Conservation (phyloP, 163 green algal species). For the Prototheca wickerhamii region DNA sequence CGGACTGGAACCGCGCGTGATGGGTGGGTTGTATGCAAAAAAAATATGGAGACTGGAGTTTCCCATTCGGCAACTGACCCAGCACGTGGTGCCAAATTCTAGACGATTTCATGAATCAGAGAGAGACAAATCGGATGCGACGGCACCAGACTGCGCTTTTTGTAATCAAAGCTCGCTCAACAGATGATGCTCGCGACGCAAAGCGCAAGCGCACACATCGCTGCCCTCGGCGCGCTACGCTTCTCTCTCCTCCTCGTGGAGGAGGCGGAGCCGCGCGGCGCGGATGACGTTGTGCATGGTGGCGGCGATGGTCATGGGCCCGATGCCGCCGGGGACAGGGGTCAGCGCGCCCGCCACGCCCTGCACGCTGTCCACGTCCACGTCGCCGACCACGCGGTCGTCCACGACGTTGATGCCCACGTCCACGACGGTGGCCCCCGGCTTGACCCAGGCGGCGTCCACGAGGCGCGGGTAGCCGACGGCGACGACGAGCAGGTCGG, state of each 20-base stretch:
- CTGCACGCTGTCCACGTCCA: conserved; percentile 30
- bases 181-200: too few species aligned
- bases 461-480: conserved; percentile 51
- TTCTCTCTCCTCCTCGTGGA: too few species aligned
- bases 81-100: too few species aligned
- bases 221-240: too few species aligned
- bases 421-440: conserved; percentile 83
- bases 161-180: too few species aligned
- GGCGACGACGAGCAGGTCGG: conserved; percentile 76
- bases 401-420: conserved; percentile 91
- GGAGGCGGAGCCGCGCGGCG: neutral
- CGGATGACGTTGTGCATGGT: conserved; percentile 77
- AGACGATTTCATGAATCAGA: too few species aligned
- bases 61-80: too few species aligned
- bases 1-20: neutral
- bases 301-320: conserved; percentile 97
- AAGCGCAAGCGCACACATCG: too few species aligned
- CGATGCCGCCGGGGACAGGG: conserved; percentile 87
- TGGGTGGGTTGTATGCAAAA: neutral
- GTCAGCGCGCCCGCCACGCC: conserved; percentile 56
- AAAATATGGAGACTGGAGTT: neutral
- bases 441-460: conserved; percentile 81
- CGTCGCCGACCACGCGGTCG: conserved; percentile 37
- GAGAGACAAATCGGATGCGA: too few species aligned
- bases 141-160: too few species aligned